These are phyloP conservation scores for Euphrasia confusa DNA, from an alignment of 257 asterid genomes.

Conservation along the genomic window DNA sequence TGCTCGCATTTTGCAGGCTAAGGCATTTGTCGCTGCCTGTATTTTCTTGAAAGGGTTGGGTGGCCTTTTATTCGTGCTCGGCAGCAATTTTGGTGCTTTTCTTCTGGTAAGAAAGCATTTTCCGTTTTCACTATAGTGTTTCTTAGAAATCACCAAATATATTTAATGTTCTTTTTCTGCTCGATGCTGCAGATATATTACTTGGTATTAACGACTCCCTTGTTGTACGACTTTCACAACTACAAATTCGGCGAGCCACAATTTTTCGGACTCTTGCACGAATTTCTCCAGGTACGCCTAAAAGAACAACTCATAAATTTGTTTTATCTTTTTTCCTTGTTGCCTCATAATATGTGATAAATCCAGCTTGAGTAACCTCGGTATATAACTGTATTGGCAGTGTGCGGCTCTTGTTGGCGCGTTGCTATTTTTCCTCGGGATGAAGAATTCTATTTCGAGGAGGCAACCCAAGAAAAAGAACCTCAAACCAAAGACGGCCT, in stretches of 20 bases:
- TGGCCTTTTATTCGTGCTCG: slow-evolving; percentile 77
- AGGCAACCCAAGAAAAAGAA: slow-evolving; percentile 57
- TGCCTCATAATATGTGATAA: not conserved
- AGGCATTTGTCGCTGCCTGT: slow-evolving; percentile 55
- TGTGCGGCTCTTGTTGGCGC: slow-evolving; percentile 64
- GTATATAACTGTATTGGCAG: slow-evolving; percentile 39
- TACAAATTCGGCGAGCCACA: slow-evolving; percentile 41
- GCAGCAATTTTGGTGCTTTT: slow-evolving; percentile 70
- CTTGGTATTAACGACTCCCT: slow-evolving; percentile 61
- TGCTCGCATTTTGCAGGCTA: slow-evolving; percentile 42
- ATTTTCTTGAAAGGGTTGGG: slow-evolving; percentile 77
- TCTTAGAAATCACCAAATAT: not conserved
- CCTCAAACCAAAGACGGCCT: slow-evolving; percentile 60
- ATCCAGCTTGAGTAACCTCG: slow-evolving; percentile 8
- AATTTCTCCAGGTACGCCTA: slow-evolving; percentile 69
- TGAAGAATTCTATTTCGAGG: slow-evolving; percentile 65
- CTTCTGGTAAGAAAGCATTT: slow-evolving; percentile 55
- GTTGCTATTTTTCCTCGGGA: slow-evolving; percentile 67
- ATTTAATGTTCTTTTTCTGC: not conserved
- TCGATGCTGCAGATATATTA: slow-evolving; percentile 50
- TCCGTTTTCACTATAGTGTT: not conserved
- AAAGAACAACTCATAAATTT: not conserved
- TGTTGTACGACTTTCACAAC: slow-evolving; percentile 62
- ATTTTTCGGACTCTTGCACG: slow-evolving; percentile 40
- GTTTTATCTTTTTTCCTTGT: not conserved